Conservation (phyloP, 106 monocot genomes). For the Phalaenopsis equestris region DNA sequence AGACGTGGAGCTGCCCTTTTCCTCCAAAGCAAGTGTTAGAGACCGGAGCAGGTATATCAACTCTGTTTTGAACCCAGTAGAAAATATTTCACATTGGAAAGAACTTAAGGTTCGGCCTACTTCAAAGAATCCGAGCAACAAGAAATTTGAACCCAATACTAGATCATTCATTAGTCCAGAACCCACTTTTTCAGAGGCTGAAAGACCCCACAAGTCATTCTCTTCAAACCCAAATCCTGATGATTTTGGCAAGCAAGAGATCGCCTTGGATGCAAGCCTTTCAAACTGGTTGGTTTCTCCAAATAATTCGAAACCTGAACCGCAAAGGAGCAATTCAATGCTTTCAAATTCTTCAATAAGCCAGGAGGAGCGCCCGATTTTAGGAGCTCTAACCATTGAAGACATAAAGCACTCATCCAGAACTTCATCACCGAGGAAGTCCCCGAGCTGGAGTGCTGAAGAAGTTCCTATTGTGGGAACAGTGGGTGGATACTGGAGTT, state of each 20-base stretch:
- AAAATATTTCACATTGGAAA: slow-evolving; percentile 66
- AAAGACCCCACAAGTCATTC: not conserved
- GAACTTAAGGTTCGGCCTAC: slow-evolving; percentile 25
- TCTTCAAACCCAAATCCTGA: not conserved
- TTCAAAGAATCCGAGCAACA: slow-evolving; percentile 4
- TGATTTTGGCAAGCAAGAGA: slow-evolving; percentile 20
- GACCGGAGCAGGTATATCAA: slow-evolving; percentile 47
- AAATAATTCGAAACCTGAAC: slow-evolving; percentile 6
- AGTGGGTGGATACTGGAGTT: slow-evolving; percentile 65
- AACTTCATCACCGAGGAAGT: slow-evolving; percentile 49
- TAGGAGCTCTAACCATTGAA: slow-evolving; percentile 78
- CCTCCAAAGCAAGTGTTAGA: slow-evolving; percentile 10
- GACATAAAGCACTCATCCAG: slow-evolving; percentile 49
- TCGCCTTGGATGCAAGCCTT: slow-evolving; percentile 73
- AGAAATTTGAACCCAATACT: slow-evolving; percentile 3
- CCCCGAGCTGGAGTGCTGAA: slow-evolving; percentile 46
- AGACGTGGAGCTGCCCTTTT: not conserved
- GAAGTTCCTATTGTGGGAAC: slow-evolving; percentile 70
- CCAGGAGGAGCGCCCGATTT: slow-evolving; percentile 62
- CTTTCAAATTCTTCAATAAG: slow-evolving; percentile 28
- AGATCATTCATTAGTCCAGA: slow-evolving; percentile 11
- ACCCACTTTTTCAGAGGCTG: slow-evolving; percentile 11
- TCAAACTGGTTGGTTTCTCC: slow-evolving; percentile 62
- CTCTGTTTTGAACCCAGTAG: slow-evolving; percentile 65
- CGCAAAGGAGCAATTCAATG: slow-evolving; percentile 19